A percentile compares a stretch with the other conserved stretches of the same genome.
phyloP scores from a whole-genome alignment of 768 basidiomycete species.

The Pleurotus cornucopiae region DNA sequence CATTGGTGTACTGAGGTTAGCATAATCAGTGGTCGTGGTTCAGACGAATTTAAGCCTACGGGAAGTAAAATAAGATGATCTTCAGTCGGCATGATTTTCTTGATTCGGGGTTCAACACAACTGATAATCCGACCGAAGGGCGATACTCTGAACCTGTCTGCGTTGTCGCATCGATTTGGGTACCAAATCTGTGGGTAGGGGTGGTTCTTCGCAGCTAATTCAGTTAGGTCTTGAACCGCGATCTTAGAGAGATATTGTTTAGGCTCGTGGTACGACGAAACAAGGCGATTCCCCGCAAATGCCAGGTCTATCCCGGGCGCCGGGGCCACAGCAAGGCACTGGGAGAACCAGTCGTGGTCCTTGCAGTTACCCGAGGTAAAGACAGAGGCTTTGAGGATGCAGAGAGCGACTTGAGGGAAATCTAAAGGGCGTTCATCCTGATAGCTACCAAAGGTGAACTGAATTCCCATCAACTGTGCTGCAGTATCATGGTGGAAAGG shows the following conservation, averaged over 20 bases:
- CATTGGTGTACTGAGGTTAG: not conserved
- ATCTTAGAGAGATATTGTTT: not conserved
- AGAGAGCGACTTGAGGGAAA: constrained; percentile 1
- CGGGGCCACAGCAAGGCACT: constrained; percentile 3
- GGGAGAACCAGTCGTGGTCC: constrained; percentile 4
- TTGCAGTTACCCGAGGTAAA: constrained; percentile 3
- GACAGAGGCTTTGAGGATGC: constrained; percentile 4
- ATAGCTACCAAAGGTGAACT: not conserved
- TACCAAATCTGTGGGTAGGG: not conserved
- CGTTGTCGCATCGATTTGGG: not conserved
- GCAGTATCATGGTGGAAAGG: constrained; percentile 1
- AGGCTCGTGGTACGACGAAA: not conserved
- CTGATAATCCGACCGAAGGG: not conserved
- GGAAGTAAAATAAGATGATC: constrained; percentile 4
- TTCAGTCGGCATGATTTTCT: constrained; percentile 5
- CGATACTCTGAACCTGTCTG: constrained; percentile 2
- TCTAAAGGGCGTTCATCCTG: not conserved
- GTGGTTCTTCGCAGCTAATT: not conserved
- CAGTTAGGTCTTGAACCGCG: not conserved
- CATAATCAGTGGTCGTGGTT: not conserved
- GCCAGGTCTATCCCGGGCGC: constrained; percentile 1
- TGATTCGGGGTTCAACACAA: not conserved
- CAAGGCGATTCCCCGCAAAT: not conserved
- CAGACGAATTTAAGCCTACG: not conserved
- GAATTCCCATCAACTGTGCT: not conserved